Conservation (phyloP, 306 rosid species). For the Ammopiptanthus mongolicus region DNA sequence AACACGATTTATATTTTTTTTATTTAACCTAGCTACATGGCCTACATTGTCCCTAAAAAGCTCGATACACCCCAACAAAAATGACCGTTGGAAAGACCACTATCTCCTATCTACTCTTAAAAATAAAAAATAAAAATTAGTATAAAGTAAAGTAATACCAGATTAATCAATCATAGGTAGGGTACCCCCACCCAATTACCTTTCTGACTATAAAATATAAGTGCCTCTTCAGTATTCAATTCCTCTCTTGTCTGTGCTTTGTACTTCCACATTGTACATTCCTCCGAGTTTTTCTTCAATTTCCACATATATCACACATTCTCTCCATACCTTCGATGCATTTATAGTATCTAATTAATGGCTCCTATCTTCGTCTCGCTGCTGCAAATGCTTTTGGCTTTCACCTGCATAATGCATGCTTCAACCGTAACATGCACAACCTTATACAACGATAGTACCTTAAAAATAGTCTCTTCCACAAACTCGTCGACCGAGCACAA, state of each 20-base stretch:
- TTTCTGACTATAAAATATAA: not conserved
- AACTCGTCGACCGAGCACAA: not conserved
- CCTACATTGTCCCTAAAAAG: not conserved
- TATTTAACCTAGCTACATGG: not conserved
- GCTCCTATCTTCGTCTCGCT: conserved; percentile 6
- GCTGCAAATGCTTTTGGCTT: not conserved
- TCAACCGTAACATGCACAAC: conserved; percentile 1
- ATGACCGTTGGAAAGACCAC: conserved; percentile 45
- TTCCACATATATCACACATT: not conserved
- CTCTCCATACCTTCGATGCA: not conserved
- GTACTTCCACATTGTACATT: not conserved
- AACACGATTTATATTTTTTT: too few species aligned
- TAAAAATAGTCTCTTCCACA: not conserved
- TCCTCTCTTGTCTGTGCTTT: not conserved
- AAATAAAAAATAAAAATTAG: not conserved
- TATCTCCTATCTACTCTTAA: not conserved
- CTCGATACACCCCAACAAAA: not conserved
- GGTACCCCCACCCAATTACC: not conserved
- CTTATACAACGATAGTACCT: not conserved
- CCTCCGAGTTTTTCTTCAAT: not conserved
- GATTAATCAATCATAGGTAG: not conserved
- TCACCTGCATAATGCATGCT: conserved; percentile 21
- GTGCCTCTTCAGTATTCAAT: not conserved
- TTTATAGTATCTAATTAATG: conserved; percentile 17
- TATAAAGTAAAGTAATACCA: too few species aligned